Base-by-base conservation (phyloP, 1,284 basidiomycete species). In the Stereum hirsutum region DNA sequence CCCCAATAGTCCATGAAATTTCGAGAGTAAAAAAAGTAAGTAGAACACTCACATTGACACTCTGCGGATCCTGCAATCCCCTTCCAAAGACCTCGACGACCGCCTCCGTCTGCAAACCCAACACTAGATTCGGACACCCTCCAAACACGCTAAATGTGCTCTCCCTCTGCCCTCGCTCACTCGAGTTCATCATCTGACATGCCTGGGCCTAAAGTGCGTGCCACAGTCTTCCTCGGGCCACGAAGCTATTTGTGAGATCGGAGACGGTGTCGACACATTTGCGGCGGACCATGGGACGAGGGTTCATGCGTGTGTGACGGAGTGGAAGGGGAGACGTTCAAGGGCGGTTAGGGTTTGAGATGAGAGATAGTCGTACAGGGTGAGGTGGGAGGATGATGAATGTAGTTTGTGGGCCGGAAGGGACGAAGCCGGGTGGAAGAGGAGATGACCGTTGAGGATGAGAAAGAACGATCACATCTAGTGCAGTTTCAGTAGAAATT, bases 391-490 rank as follows among this genome's bases (percentile, higher is more conserved):
- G 4, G 53, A 57, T 53, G n/a, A n/a, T n/a, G n/a, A n/a, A n/a
- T n/a, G n/a, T n/a, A n/a, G n/a, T n/a, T n/a, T n/a, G n/a, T 59
- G 64, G 57, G 41, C 47, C 53, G 55, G 61, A 43, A 52, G 58
- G 43, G 49, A 62, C 31, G 64, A 64, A 5, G 63, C 50, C 1
- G 69, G 51, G 20, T 84, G 74, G 58, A 88, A 88, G 38, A 88
- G 73, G 4, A 89, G 69, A 6, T 85, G 74, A 6, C 85, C 73
- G 25, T 88, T 73, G 20, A 89, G 74, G 11, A 89, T 81, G 26
- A 88, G 68, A 2, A 84, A 84, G 58, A 89, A 89, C 0, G 84
- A 83, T 30, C 85, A 76, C 84, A 88, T 88, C 81, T 85, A 49
- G 49, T 30, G 31, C 32, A 15, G 6, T 21, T 3, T 8, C 8